Conservation (phyloP, 345 rosid species). For the sweet orange (Citrus sinensis) region DNA sequence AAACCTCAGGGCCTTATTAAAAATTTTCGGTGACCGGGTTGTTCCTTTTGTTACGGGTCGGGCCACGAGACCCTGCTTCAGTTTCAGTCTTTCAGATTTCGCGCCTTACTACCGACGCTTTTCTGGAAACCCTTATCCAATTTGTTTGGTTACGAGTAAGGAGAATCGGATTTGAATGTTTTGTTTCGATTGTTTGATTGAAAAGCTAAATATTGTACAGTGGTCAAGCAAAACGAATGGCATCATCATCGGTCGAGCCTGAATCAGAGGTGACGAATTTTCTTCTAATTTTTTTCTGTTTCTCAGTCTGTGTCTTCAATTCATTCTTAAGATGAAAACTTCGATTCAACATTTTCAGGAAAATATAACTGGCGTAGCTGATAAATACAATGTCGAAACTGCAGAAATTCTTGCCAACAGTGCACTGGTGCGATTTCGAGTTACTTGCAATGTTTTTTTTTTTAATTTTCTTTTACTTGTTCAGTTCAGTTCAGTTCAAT, state of each 20-base stretch:
- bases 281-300: background rate
- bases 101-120: background rate
- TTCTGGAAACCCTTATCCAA: background rate
- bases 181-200: background rate
- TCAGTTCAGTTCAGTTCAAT: background rate
- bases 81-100: background rate
- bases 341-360: conserved; percentile 17
- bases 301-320: background rate
- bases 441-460: background rate
- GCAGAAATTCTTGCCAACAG: conserved; percentile 73
- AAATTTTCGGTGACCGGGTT: background rate
- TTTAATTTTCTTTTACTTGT: background rate
- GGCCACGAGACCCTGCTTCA: background rate
- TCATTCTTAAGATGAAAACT: background rate
- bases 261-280: background rate
- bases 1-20: background rate
- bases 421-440: conserved; percentile 47
- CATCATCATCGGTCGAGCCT: background rate
- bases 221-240: background rate
- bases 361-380: conserved; percentile 27
- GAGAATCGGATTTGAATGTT: background rate
- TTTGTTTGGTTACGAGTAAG: background rate
- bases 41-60: background rate
- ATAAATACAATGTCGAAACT: conserved; percentile 76
- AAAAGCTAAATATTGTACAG: background rate